Conservation (phyloP, 106 monocot genomes). For the Dendrobium officinale region DNA sequence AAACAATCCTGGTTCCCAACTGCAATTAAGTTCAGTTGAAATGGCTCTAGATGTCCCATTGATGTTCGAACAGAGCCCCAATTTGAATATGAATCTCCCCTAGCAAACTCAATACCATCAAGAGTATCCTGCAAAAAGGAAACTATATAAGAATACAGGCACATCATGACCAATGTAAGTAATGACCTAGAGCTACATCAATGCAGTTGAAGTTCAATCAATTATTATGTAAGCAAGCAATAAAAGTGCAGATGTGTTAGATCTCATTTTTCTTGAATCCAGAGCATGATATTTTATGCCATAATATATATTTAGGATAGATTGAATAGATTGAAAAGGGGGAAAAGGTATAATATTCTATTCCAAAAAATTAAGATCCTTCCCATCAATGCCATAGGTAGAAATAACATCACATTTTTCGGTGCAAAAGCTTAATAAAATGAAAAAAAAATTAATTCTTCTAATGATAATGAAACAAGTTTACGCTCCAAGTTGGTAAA, state of each 20-base stretch:
- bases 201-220: neutral
- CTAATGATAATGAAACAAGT: neutral
- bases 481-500: neutral
- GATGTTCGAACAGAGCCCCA: constrained; percentile 81
- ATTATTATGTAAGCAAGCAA: neutral
- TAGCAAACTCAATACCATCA: constrained; percentile 86
- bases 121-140: constrained; percentile 45
- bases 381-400: neutral
- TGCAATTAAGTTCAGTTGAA: constrained; percentile 71
- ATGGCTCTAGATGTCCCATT: constrained; percentile 86
- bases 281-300: neutral
- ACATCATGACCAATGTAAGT: too few species aligned
- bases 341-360: neutral
- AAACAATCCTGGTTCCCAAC: constrained; percentile 90
- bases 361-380: neutral
- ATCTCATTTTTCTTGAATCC: neutral
- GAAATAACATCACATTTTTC: neutral
- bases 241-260: neutral
- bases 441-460: neutral
- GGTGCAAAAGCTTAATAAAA: neutral
- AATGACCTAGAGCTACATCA: too few species aligned
- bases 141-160: neutral
- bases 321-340: neutral
- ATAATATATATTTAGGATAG: neutral
- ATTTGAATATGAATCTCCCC: constrained; percentile 52